A percentile compares a stretch with the other conserved stretches of the same genome.
Evolutionary conservation across 495 filamentous ascomycete species (phyloP).

Genomic region (Penicillium argentinense): DNA sequence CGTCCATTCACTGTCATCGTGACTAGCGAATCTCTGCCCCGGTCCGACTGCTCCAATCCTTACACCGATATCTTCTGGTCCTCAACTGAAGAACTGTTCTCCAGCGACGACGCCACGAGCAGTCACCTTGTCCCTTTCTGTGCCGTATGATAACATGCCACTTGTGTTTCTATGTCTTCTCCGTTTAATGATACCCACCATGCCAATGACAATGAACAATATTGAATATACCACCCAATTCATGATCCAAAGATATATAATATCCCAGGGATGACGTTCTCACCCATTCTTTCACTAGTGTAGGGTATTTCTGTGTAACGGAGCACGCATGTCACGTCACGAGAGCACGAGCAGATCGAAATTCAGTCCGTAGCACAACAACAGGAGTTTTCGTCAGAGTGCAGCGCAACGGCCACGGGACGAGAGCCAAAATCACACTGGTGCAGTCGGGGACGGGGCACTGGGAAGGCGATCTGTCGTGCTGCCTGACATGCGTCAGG

Average conservation of each 20-base stretch:
- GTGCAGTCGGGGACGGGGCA: no score
- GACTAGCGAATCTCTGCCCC: constrained; percentile 62
- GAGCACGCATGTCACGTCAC: background rate
- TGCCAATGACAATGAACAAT: constrained; percentile 2
- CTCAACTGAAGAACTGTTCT: constrained; percentile 37
- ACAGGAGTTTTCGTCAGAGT: background rate
- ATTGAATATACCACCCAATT: no score
- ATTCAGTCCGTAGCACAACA: background rate
- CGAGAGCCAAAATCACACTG: no score
- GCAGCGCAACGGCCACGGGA: background rate
- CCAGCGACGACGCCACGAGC: background rate
- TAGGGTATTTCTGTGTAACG: no score
- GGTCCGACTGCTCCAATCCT: constrained; percentile 27
- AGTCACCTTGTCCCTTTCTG: constrained; percentile 17
- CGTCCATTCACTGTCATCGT: constrained; percentile 71
- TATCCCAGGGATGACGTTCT: no score
- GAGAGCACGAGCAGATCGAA: background rate
- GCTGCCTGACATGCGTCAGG: constrained; percentile 11
- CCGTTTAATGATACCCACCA: constrained; percentile 12
- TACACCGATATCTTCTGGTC: constrained; percentile 69
- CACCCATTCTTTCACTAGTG: no score
- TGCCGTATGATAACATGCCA: constrained; percentile 7
- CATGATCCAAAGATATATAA: no score
- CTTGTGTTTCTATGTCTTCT: background rate
- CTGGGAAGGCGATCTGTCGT: constrained; percentile 2